Conservation (phyloP, 2,329 filamentous ascomycete species). For the Rutstroemia sp. region DNA sequence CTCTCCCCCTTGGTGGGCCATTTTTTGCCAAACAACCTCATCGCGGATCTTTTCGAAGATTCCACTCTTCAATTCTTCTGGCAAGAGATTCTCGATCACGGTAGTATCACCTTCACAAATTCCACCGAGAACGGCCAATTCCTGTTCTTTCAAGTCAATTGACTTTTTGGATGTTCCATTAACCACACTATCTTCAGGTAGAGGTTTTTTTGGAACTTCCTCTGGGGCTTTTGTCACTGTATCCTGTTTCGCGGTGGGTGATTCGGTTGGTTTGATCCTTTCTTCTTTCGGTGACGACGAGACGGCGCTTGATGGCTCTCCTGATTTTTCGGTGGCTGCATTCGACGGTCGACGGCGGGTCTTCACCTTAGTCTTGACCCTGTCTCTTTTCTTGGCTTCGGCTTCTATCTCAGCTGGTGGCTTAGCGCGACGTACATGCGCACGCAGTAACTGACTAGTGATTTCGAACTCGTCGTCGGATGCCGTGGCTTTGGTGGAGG, state of each 20-base stretch:
- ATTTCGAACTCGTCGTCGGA: constrained; percentile 11
- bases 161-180: background rate
- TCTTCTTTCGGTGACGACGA: background rate
- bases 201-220: background rate
- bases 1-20: constrained; percentile 87
- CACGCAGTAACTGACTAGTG: constrained; percentile 13
- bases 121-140: background rate
- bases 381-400: constrained; percentile 19
- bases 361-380: constrained; percentile 26
- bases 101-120: constrained; percentile 76
- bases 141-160: background rate
- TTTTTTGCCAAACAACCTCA: constrained; percentile 82
- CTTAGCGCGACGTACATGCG: constrained; percentile 8
- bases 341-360: constrained; percentile 23
- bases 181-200: background rate
- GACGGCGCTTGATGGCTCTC: background rate
- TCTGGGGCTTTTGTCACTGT: constrained; percentile 10
- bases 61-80: constrained; percentile 44
- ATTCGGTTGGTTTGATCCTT: too few relatives aligned
- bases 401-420: constrained; percentile 9
- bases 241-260: constrained; percentile 9
- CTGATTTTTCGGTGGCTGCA: constrained; percentile 1
- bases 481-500: constrained; percentile 1
- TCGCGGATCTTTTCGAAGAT: constrained; percentile 63
- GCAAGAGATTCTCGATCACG: constrained; percentile 64